Percentiles rank a stretch among this genome's conserved stretches.
Conservation (phyloP, 805 yeast species). For the Huiozyma sinensis region DNA sequence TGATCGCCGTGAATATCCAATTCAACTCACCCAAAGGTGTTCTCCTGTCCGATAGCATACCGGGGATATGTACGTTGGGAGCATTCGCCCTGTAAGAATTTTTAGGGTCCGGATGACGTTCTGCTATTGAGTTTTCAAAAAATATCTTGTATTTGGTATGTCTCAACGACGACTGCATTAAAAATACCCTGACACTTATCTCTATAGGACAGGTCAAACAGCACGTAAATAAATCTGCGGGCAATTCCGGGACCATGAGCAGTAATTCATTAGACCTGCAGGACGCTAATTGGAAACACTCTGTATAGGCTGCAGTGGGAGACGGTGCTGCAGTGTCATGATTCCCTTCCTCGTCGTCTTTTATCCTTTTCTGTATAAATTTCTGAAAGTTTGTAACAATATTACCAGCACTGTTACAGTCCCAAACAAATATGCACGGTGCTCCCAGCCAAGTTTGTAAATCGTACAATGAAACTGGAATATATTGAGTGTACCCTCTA, state of each 20-base stretch:
- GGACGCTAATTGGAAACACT: conserved; percentile 89
- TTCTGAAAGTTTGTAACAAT: conserved; percentile 81
- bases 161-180: conserved; percentile 67
- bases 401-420: conserved; percentile 90
- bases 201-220: conserved; percentile 94
- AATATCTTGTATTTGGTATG: conserved; percentile 32
- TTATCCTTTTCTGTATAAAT: conserved; percentile 81
- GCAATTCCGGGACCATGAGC: conserved; percentile 89
- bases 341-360: conserved; percentile 61
- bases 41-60: conserved; percentile 81
- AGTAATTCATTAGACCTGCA: conserved; percentile 76
- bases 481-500: conserved; percentile 93
- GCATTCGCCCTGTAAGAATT: conserved; percentile 16
- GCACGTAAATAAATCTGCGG: conserved; percentile 92
- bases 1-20: conserved; percentile 96
- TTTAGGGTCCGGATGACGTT: conserved; percentile 8
- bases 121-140: conserved; percentile 27
- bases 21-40: conserved; percentile 93
- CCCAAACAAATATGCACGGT: conserved; percentile 90
- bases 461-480: conserved; percentile 91
- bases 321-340: conserved; percentile 35
- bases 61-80: conserved; percentile 62
- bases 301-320: conserved; percentile 46
- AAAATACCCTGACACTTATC: conserved; percentile 83
- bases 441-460: conserved; percentile 97